Conservation (phyloP, 2,329 filamentous ascomycete species). For the Exophiala lecanii-corni region DNA sequence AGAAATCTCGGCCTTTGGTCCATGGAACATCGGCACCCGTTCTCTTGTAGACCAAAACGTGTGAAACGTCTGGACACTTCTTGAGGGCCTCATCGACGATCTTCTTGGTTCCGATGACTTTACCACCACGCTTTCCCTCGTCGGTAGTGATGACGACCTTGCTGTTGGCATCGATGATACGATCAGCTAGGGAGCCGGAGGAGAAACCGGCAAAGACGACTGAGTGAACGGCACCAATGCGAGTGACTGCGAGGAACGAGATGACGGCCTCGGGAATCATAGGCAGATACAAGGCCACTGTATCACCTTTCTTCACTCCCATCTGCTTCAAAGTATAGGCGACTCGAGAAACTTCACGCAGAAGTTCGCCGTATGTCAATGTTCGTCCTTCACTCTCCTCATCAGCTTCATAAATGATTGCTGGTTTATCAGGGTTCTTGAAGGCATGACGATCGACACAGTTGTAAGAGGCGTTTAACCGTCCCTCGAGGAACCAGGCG, state of each 20-base stretch:
- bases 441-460: slow-evolving; percentile 95
- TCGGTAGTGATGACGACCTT: slow-evolving; percentile 96
- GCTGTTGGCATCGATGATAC: slow-evolving; percentile 83
- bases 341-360: slow-evolving; percentile 83
- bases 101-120: slow-evolving; percentile 97
- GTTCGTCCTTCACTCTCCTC: slow-evolving; percentile 81
- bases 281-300: slow-evolving; percentile 92
- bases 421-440: slow-evolving; percentile 85
- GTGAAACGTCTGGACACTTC: slow-evolving; percentile 83
- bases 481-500: slow-evolving; percentile 92
- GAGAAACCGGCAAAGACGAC: slow-evolving; percentile 98
- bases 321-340: slow-evolving; percentile 89
- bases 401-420: slow-evolving; percentile 98
- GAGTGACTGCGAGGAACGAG: slow-evolving; percentile 82
- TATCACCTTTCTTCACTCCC: slow-evolving; percentile 95
- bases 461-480: slow-evolving; percentile 94
- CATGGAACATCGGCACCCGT: slow-evolving; percentile 89
- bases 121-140: slow-evolving; percentile 95
- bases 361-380: slow-evolving; percentile 88
- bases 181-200: slow-evolving; percentile 89
- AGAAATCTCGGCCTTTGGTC: slow-evolving; percentile 82
- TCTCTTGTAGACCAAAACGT: slow-evolving; percentile 89
- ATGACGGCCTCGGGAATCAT: slow-evolving; percentile 98
- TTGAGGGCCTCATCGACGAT: slow-evolving; percentile 93
- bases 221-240: slow-evolving; percentile 94